Conservation (phyloP, 2,329 filamentous ascomycete genomes). For the Stachybotrys chlorohalonatus region DNA sequence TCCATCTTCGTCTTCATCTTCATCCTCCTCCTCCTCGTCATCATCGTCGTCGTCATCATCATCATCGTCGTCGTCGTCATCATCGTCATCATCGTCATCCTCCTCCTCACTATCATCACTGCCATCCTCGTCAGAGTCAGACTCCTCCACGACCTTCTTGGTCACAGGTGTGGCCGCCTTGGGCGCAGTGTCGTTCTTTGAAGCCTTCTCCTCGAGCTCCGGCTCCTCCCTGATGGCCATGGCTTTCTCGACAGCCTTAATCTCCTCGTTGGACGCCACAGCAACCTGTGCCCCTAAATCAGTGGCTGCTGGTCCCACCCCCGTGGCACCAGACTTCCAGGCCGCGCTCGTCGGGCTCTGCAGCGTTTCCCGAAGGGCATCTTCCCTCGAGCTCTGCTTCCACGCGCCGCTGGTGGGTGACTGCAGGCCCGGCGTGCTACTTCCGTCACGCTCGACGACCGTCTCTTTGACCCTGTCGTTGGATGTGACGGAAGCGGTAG, state of each 20-base stretch:
- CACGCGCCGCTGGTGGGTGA: conserved; percentile 36
- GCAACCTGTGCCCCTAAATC: conserved; percentile 21
- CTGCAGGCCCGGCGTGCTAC: conserved; percentile 14
- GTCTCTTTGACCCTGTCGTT: conserved; percentile 3
- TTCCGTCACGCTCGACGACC: conserved; percentile 4
- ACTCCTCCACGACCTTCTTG: conserved; percentile 13
- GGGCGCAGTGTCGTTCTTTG: conserved; percentile 18
- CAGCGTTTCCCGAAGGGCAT: conserved; percentile 19
- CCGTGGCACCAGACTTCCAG: conserved; percentile 26
- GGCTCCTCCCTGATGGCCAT: conserved; percentile 29
- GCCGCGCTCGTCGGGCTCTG: conserved; percentile 33
- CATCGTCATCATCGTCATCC: conserved; percentile 5
- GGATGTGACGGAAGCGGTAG: conserved; percentile 4
- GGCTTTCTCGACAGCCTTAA: conserved; percentile 26
- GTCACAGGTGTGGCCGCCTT: conserved; percentile 9
- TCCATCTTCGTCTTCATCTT: conserved; percentile 1
- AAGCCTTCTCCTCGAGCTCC: conserved; percentile 22
- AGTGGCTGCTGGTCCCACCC: conserved; percentile 1
- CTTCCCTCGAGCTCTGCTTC: conserved; percentile 17
- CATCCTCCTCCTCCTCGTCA: conserved; percentile 7
- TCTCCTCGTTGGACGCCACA: conserved; percentile 25
- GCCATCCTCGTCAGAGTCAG: conserved; percentile 3
- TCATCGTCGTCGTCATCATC: conserved; percentile 9
- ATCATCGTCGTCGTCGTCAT: conserved; percentile 3
- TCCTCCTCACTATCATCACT: conserved; percentile 5